Conservation (phyloP, 2,329 filamentous ascomycete genomes). For the Fusarium abutilonis region DNA sequence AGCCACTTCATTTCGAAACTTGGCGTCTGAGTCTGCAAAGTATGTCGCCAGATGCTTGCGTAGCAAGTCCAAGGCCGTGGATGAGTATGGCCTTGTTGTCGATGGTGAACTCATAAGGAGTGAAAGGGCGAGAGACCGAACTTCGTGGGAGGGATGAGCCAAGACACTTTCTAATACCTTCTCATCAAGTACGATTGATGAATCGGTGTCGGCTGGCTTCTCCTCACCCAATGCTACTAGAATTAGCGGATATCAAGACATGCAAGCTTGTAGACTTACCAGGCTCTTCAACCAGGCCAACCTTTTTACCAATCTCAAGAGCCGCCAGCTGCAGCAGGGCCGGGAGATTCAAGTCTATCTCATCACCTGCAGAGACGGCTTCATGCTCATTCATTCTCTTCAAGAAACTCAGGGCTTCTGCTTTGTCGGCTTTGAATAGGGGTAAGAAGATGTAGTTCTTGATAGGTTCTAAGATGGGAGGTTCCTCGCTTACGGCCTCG, state of each 20-base stretch:
- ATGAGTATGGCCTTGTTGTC: conserved; percentile 76
- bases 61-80: conserved; percentile 69
- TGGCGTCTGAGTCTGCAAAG: conserved; percentile 85
- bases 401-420: conserved; percentile 66
- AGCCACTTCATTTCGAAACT: conserved; percentile 83
- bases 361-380: conserved; percentile 57
- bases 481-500: conserved; percentile 58
- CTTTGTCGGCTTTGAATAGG: conserved; percentile 67
- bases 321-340: conserved; percentile 71
- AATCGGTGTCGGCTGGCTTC: conserved; percentile 30
- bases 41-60: conserved; percentile 73
- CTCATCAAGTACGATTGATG: conserved; percentile 52
- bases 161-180: conserved; percentile 63
- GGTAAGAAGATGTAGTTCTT: conserved; percentile 72
- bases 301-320: conserved; percentile 76
- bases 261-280: conserved; percentile 50
- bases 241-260: conserved; percentile 28
- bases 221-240: conserved; percentile 44
- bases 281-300: conserved; percentile 74
- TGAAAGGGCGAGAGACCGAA: conserved; percentile 83
- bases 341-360: conserved; percentile 60
- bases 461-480: conserved; percentile 67
- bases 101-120: conserved; percentile 80
- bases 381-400: conserved; percentile 63
- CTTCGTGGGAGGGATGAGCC: conserved; percentile 66